Evolutionary conservation across 2,329 filamentous ascomycete species (phyloP), one percentile per base, ranked within the genome.

Genomic region (Aspergillus spinulosporus): DNA sequence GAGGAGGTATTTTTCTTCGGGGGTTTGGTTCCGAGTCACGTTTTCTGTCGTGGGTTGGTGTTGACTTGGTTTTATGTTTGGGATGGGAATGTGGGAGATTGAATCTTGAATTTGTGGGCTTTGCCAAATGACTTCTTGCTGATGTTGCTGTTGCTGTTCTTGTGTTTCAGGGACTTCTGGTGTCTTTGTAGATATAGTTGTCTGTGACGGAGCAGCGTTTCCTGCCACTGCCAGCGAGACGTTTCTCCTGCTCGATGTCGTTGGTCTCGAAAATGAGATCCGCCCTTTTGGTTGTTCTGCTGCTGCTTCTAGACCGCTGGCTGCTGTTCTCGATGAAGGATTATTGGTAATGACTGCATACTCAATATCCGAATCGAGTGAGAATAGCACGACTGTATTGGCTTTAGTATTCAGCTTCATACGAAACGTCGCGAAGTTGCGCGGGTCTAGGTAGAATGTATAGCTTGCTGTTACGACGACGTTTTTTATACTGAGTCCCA

Each of bases 341-440:
- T 44, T n/a, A 48, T 60, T 61, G 39, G 60, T 61, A 14, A 68
- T 47, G 5, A 60, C 64, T 2, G 62, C 56, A 48, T 66, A 69
- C 36, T 62, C 60, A 39, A 70, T 64, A 46, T 68, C 65, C 3
- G 63, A 58, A 45, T 69, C 66, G 6, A 59, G 51, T 7, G 66
- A 66, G 48, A 70, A 70, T 6, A 70, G 54, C n/a, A 70, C 59
- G 6, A 67, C 46, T 4, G 66, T 70, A 51, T 70, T 70, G 21
- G 63, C 62, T 8, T 57, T 43, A 2, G 61, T 58, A 47, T 64
- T 69, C 48, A 70, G 58, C 37, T 66, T 68, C 67, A 70, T 69
- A 14, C 67, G 65, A 55, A 70, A 67, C 5, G 67, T 70, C 14
- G 67, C 64, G 54, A 70, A 69, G 57, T 69, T 70, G 42, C 67